These are phyloP conservation scores for Pleurotus ostreatus DNA, from an alignment of 768 basidiomycete genomes.

Conservation along the genomic window DNA sequence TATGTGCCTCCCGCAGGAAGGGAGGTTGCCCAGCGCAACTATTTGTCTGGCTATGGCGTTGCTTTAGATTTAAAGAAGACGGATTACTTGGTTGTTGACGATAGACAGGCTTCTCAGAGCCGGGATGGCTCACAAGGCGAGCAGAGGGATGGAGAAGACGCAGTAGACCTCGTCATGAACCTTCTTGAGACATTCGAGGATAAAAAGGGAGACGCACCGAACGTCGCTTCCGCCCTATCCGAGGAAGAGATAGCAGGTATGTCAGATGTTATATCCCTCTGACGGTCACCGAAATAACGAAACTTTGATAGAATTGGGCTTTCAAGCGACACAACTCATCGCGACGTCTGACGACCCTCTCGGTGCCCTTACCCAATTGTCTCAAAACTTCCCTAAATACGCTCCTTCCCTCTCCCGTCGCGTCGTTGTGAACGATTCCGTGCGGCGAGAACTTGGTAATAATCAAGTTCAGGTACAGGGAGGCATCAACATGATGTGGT, in stretches of 20 bases:
- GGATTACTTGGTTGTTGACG: constrained; percentile 94
- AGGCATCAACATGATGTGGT: constrained; percentile 63
- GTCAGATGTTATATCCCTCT: constrained; percentile 13
- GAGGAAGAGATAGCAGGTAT: constrained; percentile 53
- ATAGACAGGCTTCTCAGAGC: constrained; percentile 44
- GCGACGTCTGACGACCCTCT: constrained; percentile 53
- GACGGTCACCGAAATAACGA: no score
- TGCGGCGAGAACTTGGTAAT: constrained; percentile 51
- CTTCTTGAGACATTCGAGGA: constrained; percentile 38
- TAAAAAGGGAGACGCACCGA: constrained; percentile 29
- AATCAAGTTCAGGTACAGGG: constrained; percentile 53
- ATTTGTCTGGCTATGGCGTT: constrained; percentile 88
- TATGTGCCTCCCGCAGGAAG: constrained; percentile 43
- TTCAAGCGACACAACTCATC: constrained; percentile 75
- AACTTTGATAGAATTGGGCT: constrained; percentile 49
- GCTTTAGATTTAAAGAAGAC: constrained; percentile 92
- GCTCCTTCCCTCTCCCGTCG: constrained; percentile 70
- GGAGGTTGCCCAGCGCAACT: constrained; percentile 26
- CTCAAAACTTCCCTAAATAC: constrained; percentile 90
- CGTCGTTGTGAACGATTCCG: constrained; percentile 44
- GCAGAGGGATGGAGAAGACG: constrained; percentile 22
- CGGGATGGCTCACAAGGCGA: constrained; percentile 9
- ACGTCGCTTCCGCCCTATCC: constrained; percentile 38
- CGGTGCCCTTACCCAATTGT: constrained; percentile 56
- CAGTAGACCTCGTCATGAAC: constrained; percentile 29